Evolutionary conservation across 352 stramenopile genomes (phyloP), one percentile per base, ranked within the genome.

Genomic region (Globisporangium ultimum): DNA sequence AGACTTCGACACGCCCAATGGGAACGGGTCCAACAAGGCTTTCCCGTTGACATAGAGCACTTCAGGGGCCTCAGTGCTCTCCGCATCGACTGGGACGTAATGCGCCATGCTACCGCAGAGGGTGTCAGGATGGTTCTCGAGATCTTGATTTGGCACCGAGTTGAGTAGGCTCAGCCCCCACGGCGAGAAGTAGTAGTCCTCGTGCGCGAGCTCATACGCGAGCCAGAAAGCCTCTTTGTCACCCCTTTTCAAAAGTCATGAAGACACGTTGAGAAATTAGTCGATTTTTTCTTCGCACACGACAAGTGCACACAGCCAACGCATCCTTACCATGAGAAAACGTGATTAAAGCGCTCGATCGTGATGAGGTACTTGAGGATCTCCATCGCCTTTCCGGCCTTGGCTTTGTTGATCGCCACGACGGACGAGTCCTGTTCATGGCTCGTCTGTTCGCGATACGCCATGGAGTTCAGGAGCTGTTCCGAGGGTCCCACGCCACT

Each of bases 161-260:
- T 79, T 74, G 11, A 89, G 65, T 42, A 78, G 73, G 9, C 73
- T 80, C 21, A 80, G 74, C 0, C 78, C 76, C 74, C 72, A 88
- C 1, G 80, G 80, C 2, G 78, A 89, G 63, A 91, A 91, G 41
- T 76, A 72, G 50, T 89, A 93, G 15, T 67, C 40, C 0, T 48
- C 55, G 21, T 82, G 69, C 0, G 72, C 68, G 20, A 89, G 74
- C 60, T 86, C 76, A 55, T 70, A 91, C 36, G 80, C 72, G n/a
- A 93, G 50, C 83, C 83, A 93, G 49, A 91, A 91, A 0, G 74
- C 53, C 46, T 93, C 83, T 54, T 91, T 90, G 66, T 89, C 80
- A 10, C 80, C 79, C 40, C 40, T 45, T 36, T 36, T 36, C 28
- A 36, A 36, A 36, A 11, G 28, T 36, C 4, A 36, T 36, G 9